Percentiles rank a stretch among this genome's conserved stretches.
These are phyloP conservation scores for Bipolaris zeicola DNA, from an alignment of 2,329 filamentous ascomycete species.

Conservation along the genomic window DNA sequence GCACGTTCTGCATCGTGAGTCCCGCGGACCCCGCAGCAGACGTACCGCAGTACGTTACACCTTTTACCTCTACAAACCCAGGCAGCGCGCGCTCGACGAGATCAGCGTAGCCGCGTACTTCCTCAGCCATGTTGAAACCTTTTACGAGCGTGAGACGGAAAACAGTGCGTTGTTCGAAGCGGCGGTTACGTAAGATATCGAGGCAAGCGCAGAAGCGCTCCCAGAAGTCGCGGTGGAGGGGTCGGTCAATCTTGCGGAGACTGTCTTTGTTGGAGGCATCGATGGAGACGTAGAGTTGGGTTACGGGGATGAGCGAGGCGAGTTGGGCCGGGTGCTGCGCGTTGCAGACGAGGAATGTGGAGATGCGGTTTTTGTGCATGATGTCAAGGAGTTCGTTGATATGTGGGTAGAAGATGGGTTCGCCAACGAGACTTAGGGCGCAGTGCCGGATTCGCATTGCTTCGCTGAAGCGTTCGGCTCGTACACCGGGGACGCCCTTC, in stretches of 20 bases:
- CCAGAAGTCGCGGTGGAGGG: constrained; percentile 96
- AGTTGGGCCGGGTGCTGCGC: constrained; percentile 95
- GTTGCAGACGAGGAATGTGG: constrained; percentile 94
- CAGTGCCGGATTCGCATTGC: constrained; percentile 94
- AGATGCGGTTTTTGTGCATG: constrained; percentile 85
- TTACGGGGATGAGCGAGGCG: constrained; percentile 79
- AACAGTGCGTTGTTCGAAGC: constrained; percentile 87
- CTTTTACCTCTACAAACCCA: constrained; percentile 94
- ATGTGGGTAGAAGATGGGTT: constrained; percentile 98
- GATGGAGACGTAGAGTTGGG: constrained; percentile 94
- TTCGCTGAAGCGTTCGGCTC: constrained; percentile 89
- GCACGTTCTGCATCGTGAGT: constrained; percentile 95
- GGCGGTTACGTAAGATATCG: constrained; percentile 82
- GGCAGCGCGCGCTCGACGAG: constrained; percentile 85
- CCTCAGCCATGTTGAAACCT: constrained; percentile 96
- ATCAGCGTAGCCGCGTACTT: constrained; percentile 86
- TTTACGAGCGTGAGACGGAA: constrained; percentile 96
- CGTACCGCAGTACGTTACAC: constrained; percentile 95
- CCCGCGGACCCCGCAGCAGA: constrained; percentile 82
- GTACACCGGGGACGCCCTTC: constrained; percentile 88
- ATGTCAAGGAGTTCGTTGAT: constrained; percentile 90
- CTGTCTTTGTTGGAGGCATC: constrained; percentile 91
- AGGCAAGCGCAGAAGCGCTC: constrained; percentile 91
- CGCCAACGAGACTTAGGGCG: constrained; percentile 87
- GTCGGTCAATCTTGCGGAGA: constrained; percentile 85